Conservation (phyloP, 345 rosid genomes). For the Syzygium grande region DNA sequence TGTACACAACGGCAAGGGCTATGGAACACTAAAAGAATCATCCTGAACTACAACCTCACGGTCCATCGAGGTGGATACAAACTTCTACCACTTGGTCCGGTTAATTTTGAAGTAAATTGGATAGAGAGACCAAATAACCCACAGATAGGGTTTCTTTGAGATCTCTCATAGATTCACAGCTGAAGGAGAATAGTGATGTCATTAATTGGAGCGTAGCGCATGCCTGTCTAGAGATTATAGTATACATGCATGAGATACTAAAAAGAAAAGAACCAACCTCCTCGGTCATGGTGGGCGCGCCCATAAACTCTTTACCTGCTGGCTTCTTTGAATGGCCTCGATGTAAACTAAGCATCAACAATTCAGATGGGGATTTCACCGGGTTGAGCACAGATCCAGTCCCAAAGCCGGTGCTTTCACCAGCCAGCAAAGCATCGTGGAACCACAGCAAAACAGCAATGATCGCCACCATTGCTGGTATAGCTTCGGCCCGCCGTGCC, state of each 20-base stretch:
- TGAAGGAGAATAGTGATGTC: conserved; percentile 9
- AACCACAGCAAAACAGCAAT: neutral
- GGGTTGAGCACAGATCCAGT: conserved; percentile 15
- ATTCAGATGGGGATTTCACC: conserved; percentile 6
- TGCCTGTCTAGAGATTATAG: conserved; percentile 17
- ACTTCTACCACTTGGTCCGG: conserved; percentile 28
- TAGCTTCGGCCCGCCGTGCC: rapidly evolving
- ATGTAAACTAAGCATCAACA: conserved; percentile 26
- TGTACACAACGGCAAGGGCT: conserved; percentile 18
- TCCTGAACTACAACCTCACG: conserved; percentile 17
- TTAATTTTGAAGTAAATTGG: conserved; percentile 18
- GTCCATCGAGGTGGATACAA: conserved; percentile 22
- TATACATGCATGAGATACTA: neutral
- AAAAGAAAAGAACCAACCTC: conserved; percentile 5
- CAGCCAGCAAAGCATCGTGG: neutral
- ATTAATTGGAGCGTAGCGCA: conserved; percentile 5
- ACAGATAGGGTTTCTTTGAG: conserved; percentile 7
- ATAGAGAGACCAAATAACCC: neutral
- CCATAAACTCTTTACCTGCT: conserved; percentile 8
- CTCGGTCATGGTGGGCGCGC: conserved; percentile 17
- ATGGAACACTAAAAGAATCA: conserved; percentile 5
- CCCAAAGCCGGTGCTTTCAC: neutral
- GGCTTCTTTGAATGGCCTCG: conserved; percentile 31
- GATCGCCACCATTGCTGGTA: neutral
- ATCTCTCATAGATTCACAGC: conserved; percentile 15